phyloP scores from a whole-genome alignment of 2,329 filamentous ascomycete species.

The Sporothrix brunneoviolacea region DNA sequence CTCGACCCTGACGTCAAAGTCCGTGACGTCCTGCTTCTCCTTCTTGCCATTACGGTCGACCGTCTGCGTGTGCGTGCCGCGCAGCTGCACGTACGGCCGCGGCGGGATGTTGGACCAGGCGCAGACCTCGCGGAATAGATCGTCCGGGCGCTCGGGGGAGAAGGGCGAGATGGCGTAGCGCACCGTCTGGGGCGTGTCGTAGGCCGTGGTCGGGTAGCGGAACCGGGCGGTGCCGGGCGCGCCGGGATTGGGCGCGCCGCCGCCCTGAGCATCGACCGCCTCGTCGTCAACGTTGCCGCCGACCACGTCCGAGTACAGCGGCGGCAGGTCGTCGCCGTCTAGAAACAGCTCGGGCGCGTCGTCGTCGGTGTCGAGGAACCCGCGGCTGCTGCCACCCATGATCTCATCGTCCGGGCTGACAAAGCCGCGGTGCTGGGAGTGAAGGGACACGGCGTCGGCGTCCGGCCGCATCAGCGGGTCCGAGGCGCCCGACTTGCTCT shows the following conservation, averaged over 20 bases:
- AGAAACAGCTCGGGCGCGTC: conserved; percentile 29
- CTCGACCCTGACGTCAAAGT: conserved; percentile 55
- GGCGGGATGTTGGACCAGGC: conserved; percentile 42
- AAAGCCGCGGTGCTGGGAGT: conserved; percentile 19
- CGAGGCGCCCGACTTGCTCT: conserved; percentile 9
- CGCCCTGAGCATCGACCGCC: conserved; percentile 22
- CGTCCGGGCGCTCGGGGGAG: background rate
- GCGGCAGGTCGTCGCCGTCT: conserved; percentile 38
- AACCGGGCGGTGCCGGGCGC: background rate
- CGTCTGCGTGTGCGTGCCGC: conserved; percentile 46
- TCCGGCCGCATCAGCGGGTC: conserved; percentile 16
- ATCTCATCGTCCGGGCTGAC: background rate
- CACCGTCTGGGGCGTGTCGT: background rate
- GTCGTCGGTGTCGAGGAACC: conserved; percentile 17
- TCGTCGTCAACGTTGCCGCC: conserved; percentile 15
- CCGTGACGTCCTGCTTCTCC: conserved; percentile 41
- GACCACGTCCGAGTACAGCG: conserved; percentile 37
- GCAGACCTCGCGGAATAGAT: conserved; percentile 6
- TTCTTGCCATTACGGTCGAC: conserved; percentile 39
- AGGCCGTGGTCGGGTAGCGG: background rate
- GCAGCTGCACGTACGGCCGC: conserved; percentile 44
- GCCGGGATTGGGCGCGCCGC: conserved; percentile 28
- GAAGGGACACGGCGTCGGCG: conserved; percentile 25
- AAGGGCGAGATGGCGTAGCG: conserved; percentile 4
- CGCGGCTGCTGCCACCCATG: background rate